A percentile compares a stretch with the other conserved stretches of the same genome.
These are phyloP conservation scores for Amphirosellinia nigrospora DNA, from an alignment of 495 filamentous ascomycete genomes.

Conservation along the genomic window DNA sequence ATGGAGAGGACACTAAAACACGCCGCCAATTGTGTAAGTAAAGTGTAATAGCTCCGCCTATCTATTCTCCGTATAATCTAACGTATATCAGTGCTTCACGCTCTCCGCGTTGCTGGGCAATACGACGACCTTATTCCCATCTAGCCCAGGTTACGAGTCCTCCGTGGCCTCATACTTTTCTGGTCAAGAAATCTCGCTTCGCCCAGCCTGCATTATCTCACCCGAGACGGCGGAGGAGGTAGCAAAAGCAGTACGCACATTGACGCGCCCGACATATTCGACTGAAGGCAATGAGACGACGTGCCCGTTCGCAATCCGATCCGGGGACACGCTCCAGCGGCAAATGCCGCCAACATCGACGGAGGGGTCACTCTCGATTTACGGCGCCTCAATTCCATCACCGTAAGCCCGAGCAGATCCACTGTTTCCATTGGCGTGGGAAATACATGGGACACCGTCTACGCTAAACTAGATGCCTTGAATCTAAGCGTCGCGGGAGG, in stretches of 20 bases:
- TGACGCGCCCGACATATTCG: conserved; percentile 30
- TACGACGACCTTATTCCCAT: conserved; percentile 7
- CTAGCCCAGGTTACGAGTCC: not conserved
- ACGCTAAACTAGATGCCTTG: conserved; percentile 51
- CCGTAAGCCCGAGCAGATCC: conserved; percentile 39
- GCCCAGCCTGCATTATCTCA: conserved; percentile 51
- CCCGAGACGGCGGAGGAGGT: conserved; percentile 46
- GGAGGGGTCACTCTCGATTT: conserved; percentile 64
- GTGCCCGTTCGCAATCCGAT: conserved; percentile 55
- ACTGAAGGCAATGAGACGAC: conserved; percentile 25
- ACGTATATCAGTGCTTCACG: not conserved
- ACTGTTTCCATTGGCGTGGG: conserved; percentile 53
- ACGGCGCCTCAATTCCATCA: conserved; percentile 48
- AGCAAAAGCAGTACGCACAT: conserved; percentile 40
- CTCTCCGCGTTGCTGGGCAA: not conserved
- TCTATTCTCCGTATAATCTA: not conserved
- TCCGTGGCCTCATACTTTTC: conserved; percentile 32
- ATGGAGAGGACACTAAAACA: not conserved
- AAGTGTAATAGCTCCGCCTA: not conserved
- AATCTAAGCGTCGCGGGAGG: conserved; percentile 60
- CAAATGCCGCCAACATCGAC: conserved; percentile 54
- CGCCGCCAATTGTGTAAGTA: not conserved
- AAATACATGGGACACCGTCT: conserved; percentile 60
- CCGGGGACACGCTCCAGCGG: conserved; percentile 59
- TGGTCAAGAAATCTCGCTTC: not conserved